Evolutionary conservation across 1,139 yeast genomes (phyloP).

Genomic region (Blastobotrys buckinghamii): DNA sequence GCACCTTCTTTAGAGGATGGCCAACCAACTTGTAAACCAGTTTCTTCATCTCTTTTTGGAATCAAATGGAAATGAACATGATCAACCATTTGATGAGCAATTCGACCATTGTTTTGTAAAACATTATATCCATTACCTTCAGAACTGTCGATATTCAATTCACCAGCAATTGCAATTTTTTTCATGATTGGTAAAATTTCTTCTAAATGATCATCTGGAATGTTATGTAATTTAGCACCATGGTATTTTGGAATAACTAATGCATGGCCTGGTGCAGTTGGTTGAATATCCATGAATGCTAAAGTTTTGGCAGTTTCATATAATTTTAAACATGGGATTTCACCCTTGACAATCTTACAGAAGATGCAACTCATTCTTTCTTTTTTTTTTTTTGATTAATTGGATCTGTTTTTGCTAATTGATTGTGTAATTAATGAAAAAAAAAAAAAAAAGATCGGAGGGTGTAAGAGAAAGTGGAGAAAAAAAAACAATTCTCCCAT

Average conservation of each 20-base stretch:
- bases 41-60: conserved; percentile 65
- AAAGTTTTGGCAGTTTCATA: conserved; percentile 73
- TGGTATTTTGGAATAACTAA: conserved; percentile 86
- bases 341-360: conserved; percentile 88
- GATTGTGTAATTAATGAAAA: neutral
- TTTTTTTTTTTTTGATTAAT: neutral
- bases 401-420: neutral
- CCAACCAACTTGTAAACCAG: conserved; percentile 88
- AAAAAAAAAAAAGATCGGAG: neutral
- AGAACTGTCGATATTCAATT: conserved; percentile 53
- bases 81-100: conserved; percentile 91
- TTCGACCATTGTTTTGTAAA: conserved; percentile 85
- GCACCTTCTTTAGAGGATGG: conserved; percentile 64
- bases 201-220: conserved; percentile 83
- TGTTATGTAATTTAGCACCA: conserved; percentile 84
- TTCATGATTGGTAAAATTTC: conserved; percentile 86
- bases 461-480: neutral
- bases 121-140: conserved; percentile 82
- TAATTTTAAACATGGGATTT: conserved; percentile 85
- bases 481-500: no score
- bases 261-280: conserved; percentile 83
- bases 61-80: conserved; percentile 96
- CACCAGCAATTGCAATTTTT: conserved; percentile 66
- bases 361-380: conserved; percentile 55
- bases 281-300: conserved; percentile 89